Percentiles rank a stretch among this genome's conserved stretches.
Conservation (phyloP, 2,329 filamentous ascomycete genomes). For the Phoma herbarum region DNA sequence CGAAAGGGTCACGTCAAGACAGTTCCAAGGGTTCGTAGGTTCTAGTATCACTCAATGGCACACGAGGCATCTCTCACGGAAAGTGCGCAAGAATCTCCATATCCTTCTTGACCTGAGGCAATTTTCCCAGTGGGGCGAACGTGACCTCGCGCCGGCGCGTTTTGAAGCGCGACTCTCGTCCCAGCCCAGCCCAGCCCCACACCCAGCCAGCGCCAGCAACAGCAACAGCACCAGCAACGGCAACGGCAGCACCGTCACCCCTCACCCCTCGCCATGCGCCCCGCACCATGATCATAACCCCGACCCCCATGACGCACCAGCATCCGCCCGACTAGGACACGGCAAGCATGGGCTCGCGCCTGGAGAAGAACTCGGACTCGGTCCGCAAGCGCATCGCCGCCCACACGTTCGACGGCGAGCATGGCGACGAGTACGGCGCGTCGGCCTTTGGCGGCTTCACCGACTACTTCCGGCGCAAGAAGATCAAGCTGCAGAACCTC, state of each 20-base stretch:
- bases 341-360: constrained; percentile 66
- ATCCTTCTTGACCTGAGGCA: not conserved
- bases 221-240: constrained; percentile 5
- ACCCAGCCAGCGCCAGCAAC: constrained; percentile 12
- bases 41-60: not conserved
- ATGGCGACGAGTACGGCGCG: constrained; percentile 87
- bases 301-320: constrained; percentile 28
- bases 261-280: constrained; percentile 24
- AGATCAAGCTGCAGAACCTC: constrained; percentile 95
- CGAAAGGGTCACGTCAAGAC: too few relatives aligned
- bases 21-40: not conserved
- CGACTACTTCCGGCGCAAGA: constrained; percentile 95
- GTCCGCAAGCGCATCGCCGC: constrained; percentile 71
- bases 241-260: too few relatives aligned
- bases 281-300: constrained; percentile 45
- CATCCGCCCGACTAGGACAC: constrained; percentile 24
- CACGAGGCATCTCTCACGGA: not conserved
- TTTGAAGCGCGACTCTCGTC: constrained; percentile 3
- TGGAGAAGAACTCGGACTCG: constrained; percentile 66
- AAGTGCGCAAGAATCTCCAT: not conserved
- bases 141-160: constrained; percentile 16
- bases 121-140: not conserved
- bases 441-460: constrained; percentile 88
- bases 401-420: constrained; percentile 80
- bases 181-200: constrained; percentile 14